phyloP scores from a whole-genome alignment of 371 early-diverging fungal species.

The Zancudomyces culisetae region DNA sequence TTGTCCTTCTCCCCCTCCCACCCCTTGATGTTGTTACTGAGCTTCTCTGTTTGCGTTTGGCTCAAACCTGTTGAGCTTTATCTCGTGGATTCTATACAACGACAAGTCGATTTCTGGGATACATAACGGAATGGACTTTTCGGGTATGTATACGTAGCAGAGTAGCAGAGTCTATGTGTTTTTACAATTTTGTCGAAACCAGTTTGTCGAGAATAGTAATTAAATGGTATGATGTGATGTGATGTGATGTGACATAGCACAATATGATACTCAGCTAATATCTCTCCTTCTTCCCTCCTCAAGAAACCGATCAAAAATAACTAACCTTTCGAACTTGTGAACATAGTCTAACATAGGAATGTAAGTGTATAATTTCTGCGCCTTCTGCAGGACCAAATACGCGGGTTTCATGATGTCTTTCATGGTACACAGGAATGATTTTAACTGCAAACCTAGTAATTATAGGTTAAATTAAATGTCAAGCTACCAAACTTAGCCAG shows the following conservation, averaged over 20 bases:
- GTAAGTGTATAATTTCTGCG: neutral
- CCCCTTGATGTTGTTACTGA: too few species aligned
- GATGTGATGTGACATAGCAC: too few species aligned
- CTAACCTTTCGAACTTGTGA: conserved; percentile 5
- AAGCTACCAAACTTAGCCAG: neutral
- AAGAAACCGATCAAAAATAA: too few species aligned
- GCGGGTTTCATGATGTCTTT: neutral
- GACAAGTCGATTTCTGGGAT: neutral
- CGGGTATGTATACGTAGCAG: conserved; percentile 2
- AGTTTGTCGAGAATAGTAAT: too few species aligned
- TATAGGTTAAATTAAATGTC: neutral
- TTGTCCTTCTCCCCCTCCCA: too few species aligned
- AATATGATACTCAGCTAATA: too few species aligned
- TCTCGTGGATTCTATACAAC: neutral
- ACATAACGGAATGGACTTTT: neutral
- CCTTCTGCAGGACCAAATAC: neutral
- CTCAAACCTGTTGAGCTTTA: neutral
- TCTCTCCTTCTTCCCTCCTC: too few species aligned
- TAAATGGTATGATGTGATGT: too few species aligned
- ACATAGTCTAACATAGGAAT: neutral
- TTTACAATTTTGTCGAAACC: too few species aligned
- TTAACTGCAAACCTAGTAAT: conserved; percentile 2
- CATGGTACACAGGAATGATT: neutral
- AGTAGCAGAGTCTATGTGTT: conserved; percentile 1
- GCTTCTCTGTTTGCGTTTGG: neutral